phyloP scores from a whole-genome alignment of 2,329 filamentous ascomycete genomes.

The Sarocladium strictum region DNA sequence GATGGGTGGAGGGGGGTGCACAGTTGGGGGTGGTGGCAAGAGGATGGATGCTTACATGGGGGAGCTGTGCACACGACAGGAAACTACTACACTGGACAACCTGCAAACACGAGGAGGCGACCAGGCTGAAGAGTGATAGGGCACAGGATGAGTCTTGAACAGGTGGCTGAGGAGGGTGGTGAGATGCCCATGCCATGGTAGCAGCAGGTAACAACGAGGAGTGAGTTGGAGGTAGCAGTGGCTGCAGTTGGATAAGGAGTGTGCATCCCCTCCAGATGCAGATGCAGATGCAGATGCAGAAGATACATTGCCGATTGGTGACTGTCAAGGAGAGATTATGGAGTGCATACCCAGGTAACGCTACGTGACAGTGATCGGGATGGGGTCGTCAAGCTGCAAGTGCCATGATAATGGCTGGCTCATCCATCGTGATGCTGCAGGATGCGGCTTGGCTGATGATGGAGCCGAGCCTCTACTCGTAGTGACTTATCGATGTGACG shows the following conservation, averaged over 20 bases:
- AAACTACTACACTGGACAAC: neutral
- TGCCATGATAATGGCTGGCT: neutral
- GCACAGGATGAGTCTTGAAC: neutral
- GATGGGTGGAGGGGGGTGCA: neutral
- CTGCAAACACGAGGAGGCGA: neutral
- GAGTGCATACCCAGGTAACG: too few species aligned
- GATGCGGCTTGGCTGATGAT: neutral
- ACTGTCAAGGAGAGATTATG: neutral
- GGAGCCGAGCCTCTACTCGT: too few species aligned
- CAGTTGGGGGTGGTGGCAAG: neutral
- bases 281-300: neutral
- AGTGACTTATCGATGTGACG: neutral
- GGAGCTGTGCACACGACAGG: neutral
- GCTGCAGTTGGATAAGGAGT: neutral
- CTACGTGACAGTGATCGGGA: slow-evolving; percentile 5
- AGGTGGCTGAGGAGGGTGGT: neutral
- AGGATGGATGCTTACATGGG: neutral
- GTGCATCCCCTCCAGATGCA: neutral
- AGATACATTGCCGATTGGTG: neutral
- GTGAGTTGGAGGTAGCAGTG: neutral
- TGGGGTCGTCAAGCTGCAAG: neutral
- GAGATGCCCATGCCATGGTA: neutral
- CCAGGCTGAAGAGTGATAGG: neutral
- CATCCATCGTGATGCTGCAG: neutral
- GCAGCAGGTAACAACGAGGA: neutral